phyloP scores from a whole-genome alignment of 148 eudicot genomes.

The Vaccinium darrowii region DNA sequence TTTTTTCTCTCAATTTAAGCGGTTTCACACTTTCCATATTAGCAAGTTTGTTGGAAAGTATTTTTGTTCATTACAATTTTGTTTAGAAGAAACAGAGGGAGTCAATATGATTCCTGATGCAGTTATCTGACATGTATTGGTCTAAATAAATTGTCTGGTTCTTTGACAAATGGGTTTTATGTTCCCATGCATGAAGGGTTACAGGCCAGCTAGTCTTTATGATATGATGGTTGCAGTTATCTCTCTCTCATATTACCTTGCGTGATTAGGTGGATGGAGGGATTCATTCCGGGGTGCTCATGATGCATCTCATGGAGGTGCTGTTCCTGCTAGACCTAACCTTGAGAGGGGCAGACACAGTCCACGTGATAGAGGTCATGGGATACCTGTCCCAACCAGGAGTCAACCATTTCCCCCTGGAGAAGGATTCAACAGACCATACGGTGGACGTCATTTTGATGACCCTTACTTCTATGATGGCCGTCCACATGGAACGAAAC shows the following conservation, averaged over 20 bases:
- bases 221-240: not conserved
- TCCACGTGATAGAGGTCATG: conserved; percentile 39
- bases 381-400: conserved; percentile 43
- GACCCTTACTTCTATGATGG: conserved; percentile 63
- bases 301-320: conserved; percentile 33
- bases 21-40: not conserved
- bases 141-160: not conserved
- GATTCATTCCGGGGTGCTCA: conserved; percentile 44
- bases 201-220: not conserved
- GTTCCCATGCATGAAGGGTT: not conserved
- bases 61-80: not conserved
- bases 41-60: not conserved
- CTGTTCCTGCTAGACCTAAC: conserved; percentile 38
- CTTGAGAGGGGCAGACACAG: conserved; percentile 55
- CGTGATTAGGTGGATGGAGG: conserved; percentile 60
- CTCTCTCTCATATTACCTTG: not conserved
- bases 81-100: not conserved
- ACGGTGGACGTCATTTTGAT: conserved; percentile 55
- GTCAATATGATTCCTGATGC: not conserved
- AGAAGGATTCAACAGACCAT: conserved; percentile 53
- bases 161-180: not conserved
- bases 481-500: conserved; percentile 54
- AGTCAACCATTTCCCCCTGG: conserved; percentile 54
- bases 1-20: not conserved
- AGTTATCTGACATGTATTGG: not conserved